Evolutionary conservation across 495 filamentous ascomycete species (phyloP).

Genomic region (Penicillium odoratum): DNA sequence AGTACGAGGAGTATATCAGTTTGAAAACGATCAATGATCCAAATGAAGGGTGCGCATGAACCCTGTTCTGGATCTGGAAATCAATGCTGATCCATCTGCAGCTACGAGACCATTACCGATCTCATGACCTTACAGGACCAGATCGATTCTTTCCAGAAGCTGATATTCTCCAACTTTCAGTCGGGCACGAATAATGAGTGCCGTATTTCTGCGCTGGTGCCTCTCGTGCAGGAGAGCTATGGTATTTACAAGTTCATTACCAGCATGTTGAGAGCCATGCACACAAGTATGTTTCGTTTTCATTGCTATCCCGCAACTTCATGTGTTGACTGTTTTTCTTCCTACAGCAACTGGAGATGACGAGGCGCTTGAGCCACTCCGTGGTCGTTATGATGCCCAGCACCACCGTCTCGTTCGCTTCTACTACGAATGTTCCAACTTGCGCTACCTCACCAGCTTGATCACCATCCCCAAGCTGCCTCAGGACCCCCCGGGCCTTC

Average conservation of each 20-base stretch:
- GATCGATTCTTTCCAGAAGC: conserved; percentile 96
- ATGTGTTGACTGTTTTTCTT: conserved; percentile 10
- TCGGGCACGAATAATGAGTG: conserved; percentile 92
- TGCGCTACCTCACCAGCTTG: conserved; percentile 91
- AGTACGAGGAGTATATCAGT: conserved; percentile 98
- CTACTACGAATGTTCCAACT: conserved; percentile 98
- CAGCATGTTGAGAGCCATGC: conserved; percentile 95
- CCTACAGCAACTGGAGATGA: conserved; percentile 81
- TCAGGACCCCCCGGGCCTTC: conserved; percentile 85
- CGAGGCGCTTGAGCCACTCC: conserved; percentile 88
- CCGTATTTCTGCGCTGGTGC: conserved; percentile 88
- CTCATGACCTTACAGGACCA: conserved; percentile 96
- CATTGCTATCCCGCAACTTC: background rate
- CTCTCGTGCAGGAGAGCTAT: conserved; percentile 95
- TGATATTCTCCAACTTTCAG: conserved; percentile 95
- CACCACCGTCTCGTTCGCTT: conserved; percentile 95
- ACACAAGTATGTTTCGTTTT: conserved; percentile 67
- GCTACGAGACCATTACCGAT: conserved; percentile 94
- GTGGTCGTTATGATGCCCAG: conserved; percentile 87
- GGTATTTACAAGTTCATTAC: conserved; percentile 97
- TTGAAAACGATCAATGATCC: conserved; percentile 98
- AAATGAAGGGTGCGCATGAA: conserved; percentile 71
- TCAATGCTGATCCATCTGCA: conserved; percentile 31
- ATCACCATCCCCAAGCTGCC: conserved; percentile 96
- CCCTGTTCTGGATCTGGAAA: background rate